These are phyloP conservation scores for Trametes sp. DNA, from an alignment of 1,284 basidiomycete genomes.

Conservation along the genomic window DNA sequence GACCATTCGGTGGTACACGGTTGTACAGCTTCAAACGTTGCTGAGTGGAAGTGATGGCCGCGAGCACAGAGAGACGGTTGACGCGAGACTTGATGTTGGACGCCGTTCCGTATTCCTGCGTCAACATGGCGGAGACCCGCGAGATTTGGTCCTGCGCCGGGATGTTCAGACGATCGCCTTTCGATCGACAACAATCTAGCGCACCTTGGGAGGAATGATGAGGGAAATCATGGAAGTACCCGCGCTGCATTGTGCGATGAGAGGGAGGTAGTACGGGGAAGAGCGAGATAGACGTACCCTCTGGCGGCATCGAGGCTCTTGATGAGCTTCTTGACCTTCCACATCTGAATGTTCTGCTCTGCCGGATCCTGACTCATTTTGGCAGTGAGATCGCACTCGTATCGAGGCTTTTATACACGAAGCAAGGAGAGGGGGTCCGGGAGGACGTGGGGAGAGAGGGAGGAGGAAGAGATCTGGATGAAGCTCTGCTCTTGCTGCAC, in stretches of 20 bases:
- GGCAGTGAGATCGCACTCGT: constrained; percentile 32
- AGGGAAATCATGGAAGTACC: constrained; percentile 99
- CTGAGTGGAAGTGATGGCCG: constrained; percentile 99
- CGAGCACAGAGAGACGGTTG: constrained; percentile 96
- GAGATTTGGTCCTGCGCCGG: constrained; percentile 92
- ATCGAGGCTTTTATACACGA: constrained; percentile 20
- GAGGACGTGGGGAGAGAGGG: constrained; percentile 14
- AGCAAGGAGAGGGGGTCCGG: constrained; percentile 3
- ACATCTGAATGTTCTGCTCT: constrained; percentile 91
- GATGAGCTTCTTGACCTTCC: constrained; percentile 99
- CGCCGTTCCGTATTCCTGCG: constrained; percentile 97
- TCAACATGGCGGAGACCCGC: constrained; percentile 93
- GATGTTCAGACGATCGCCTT: constrained; percentile 25
- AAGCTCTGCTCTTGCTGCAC: not conserved
- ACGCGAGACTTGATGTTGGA: constrained; percentile 99
- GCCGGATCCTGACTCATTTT: constrained; percentile 81
- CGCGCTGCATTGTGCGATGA: constrained; percentile 60
- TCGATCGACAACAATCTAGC: constrained; percentile 33
- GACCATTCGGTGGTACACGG: constrained; percentile 94
- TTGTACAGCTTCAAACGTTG: constrained; percentile 97
- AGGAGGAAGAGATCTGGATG: constrained; percentile 16
- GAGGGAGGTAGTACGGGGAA: constrained; percentile 2
- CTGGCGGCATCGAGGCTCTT: constrained; percentile 92
- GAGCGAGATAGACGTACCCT: constrained; percentile 65
- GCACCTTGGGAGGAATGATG: constrained; percentile 93